Conservation (phyloP, 495 filamentous ascomycete genomes). For the Delitschia confertaspora region DNA sequence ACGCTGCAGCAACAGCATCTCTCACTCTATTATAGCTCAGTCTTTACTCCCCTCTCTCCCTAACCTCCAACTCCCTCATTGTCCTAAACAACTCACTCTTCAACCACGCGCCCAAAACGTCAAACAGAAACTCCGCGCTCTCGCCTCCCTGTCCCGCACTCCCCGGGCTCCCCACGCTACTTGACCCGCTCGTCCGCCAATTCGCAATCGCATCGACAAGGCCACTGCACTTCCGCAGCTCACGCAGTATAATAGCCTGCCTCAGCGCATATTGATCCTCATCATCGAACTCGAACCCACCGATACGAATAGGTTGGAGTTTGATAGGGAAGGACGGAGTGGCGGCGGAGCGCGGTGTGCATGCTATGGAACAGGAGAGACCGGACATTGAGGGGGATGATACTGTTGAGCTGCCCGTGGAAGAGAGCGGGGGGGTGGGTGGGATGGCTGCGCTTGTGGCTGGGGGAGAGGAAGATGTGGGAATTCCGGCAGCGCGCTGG, state of each 20-base stretch:
- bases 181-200: conserved; percentile 10
- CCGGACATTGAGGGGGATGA: conserved; percentile 7
- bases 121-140: conserved; percentile 14
- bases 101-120: conserved; percentile 20
- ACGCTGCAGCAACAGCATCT: too few relatives aligned
- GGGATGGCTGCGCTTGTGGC: too few relatives aligned
- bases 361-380: conserved; percentile 11
- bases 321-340: conserved; percentile 9
- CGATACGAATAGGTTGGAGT: conserved; percentile 22
- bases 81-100: conserved; percentile 22
- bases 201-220: conserved; percentile 19
- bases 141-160: conserved; percentile 4
- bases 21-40: conserved; percentile 1
- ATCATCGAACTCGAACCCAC: conserved; percentile 24
- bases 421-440: conserved; percentile 3
- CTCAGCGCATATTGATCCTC: conserved; percentile 24
- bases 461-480: too few relatives aligned
- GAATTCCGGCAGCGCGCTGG: conserved; percentile 18
- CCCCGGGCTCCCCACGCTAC: not conserved
- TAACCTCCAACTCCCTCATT: conserved; percentile 9
- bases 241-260: conserved; percentile 18
- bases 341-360: conserved; percentile 4
- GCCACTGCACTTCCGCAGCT: conserved; percentile 21
- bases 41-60: conserved; percentile 3
- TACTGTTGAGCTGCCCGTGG: conserved; percentile 2